A percentile compares a stretch with the other conserved stretches of the same genome.
phyloP scores from a whole-genome alignment of 2,329 filamentous ascomycete genomes.

The Aspergillus terreus region DNA sequence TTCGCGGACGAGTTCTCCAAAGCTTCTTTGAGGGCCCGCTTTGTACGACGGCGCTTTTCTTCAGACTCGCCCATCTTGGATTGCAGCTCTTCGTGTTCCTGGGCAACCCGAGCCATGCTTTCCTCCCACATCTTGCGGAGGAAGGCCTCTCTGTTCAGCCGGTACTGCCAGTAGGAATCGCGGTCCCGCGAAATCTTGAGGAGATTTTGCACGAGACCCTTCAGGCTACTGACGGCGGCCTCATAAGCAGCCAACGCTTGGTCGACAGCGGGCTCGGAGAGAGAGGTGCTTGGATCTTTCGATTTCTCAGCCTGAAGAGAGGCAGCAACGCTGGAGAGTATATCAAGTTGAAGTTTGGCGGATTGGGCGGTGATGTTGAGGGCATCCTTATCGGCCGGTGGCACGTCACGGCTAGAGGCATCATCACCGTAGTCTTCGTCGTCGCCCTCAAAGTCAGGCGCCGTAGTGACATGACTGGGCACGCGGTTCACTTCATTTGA shows the following conservation, averaged over 20 bases:
- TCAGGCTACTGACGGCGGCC: slow-evolving; percentile 81
- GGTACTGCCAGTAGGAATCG: slow-evolving; percentile 95
- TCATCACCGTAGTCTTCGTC: slow-evolving; percentile 78
- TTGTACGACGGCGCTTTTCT: slow-evolving; percentile 82
- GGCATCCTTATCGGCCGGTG: slow-evolving; percentile 78
- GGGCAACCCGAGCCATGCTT: slow-evolving; percentile 95
- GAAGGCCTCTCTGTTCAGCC: slow-evolving; percentile 84
- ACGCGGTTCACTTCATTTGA: slow-evolving; percentile 48
- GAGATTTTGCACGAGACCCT: slow-evolving; percentile 77
- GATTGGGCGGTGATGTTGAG: slow-evolving; percentile 97
- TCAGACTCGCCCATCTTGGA: slow-evolving; percentile 84
- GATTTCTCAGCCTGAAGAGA: slow-evolving; percentile 70
- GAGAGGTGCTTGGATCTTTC: slow-evolving; percentile 64
- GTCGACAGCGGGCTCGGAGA: slow-evolving; percentile 72
- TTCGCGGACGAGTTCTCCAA: slow-evolving; percentile 56
- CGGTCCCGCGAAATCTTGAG: slow-evolving; percentile 90
- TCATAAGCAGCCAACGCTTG: slow-evolving; percentile 85
- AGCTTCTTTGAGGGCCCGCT: slow-evolving; percentile 81
- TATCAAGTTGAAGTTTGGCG: slow-evolving; percentile 85
- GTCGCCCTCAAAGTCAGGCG: slow-evolving; percentile 59
- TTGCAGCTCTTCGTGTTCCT: slow-evolving; percentile 88
- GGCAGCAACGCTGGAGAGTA: slow-evolving; percentile 79
- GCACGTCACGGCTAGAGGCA: slow-evolving; percentile 70
- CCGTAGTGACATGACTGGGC: slow-evolving; percentile 48
- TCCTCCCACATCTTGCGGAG: slow-evolving; percentile 98